Evolutionary conservation across 495 filamentous ascomycete genomes (phyloP).

Genomic region (Glonium stellatum): DNA sequence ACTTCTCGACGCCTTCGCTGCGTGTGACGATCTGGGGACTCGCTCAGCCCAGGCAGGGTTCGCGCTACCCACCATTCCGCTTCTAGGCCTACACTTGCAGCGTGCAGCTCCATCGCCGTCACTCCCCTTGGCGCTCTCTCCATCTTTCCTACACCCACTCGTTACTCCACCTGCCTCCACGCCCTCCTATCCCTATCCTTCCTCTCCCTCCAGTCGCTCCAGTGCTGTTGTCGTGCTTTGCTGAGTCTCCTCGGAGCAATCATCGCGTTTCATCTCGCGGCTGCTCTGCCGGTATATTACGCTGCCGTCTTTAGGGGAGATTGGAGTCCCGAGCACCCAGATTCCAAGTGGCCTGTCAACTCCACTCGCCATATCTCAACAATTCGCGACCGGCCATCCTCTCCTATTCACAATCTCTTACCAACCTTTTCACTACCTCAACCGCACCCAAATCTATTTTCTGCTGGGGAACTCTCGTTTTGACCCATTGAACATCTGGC

Average conservation of each 20-base stretch:
- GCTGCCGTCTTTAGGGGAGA: background rate
- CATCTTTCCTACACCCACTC: conserved; percentile 1
- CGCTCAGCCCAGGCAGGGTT: background rate
- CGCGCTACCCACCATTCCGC: background rate
- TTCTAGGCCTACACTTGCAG: background rate
- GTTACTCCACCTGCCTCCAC: background rate
- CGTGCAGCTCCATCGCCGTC: background rate
- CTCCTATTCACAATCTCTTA: background rate
- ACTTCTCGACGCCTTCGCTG: background rate
- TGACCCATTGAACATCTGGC: background rate
- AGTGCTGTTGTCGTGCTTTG: background rate
- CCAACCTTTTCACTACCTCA: background rate
- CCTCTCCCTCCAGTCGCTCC: background rate
- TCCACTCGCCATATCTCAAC: background rate
- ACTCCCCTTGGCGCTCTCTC: background rate
- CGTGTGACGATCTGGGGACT: background rate
- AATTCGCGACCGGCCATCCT: background rate
- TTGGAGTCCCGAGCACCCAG: background rate
- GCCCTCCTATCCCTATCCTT: background rate
- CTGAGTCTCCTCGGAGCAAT: background rate
- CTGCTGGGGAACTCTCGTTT: background rate
- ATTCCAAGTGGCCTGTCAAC: background rate
- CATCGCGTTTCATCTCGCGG: background rate
- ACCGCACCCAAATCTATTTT: too few relatives aligned
- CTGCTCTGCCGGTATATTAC: background rate